These are phyloP conservation scores for Polytrichum formosum DNA, from an alignment of 225 moss, liverwort and hornwort genomes.

Conservation along the genomic window DNA sequence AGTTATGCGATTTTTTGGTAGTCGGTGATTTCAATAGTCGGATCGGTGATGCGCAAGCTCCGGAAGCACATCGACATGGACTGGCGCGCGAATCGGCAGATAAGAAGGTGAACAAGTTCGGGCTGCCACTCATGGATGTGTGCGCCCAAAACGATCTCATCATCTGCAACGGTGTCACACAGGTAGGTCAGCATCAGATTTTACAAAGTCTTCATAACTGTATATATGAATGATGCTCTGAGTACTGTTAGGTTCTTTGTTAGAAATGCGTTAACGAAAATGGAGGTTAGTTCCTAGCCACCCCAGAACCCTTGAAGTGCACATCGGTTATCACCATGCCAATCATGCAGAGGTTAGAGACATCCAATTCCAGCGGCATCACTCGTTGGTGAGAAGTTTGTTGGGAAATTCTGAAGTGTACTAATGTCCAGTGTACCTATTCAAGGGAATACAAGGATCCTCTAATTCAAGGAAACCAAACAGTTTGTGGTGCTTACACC, in stretches of 20 bases:
- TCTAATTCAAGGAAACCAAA: too few species aligned
- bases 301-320: not conserved
- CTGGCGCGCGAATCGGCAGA: slow-evolving; percentile 32
- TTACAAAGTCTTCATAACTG: not conserved
- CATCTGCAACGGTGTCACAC: slow-evolving; percentile 52
- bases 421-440: too few species aligned
- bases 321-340: too few species aligned
- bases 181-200: slow-evolving; percentile 13
- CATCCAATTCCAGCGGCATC: too few species aligned
- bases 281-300: not conserved
- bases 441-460: too few species aligned
- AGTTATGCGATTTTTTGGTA: slow-evolving; percentile 26
- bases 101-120: slow-evolving; percentile 47
- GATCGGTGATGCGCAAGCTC: slow-evolving; percentile 42
- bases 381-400: too few species aligned
- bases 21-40: slow-evolving; percentile 58
- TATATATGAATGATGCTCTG: too few species aligned
- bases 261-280: too few species aligned
- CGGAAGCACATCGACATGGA: slow-evolving; percentile 42
- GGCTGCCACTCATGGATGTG: slow-evolving; percentile 34
- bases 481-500: too few species aligned
- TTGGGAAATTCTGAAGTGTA: too few species aligned
- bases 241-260: too few species aligned
- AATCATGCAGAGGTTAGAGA: too few species aligned
- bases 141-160: slow-evolving; percentile 40